Base-by-base conservation (phyloP, 2,329 filamentous ascomycete species). In the Monosporascus sp. region DNA sequence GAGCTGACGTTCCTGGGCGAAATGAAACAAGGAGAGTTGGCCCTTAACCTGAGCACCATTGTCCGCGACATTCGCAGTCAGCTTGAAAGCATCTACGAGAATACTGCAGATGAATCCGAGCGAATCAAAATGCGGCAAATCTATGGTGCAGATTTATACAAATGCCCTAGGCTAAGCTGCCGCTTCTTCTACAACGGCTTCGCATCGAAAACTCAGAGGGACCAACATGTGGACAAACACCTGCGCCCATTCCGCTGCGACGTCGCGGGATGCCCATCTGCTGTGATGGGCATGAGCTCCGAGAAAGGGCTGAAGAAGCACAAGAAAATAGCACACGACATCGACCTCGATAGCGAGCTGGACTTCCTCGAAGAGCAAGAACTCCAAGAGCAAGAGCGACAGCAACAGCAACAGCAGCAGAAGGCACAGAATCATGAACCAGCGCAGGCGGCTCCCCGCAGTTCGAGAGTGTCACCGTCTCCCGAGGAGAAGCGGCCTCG, bases 181-280 rank as follows among this genome's bases (percentile, higher is more conserved):
- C 66, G 58, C 36, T 72, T 70, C 56, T 76, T 75, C 53, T 66
- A 70, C 27, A 63, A 73, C 48, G 73, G 74, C 0, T 76, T 75
- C 54, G 50, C 57, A 4, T 66, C 67, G 31, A 51, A 49, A 0
- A 55, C 56, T 46, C 49, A 56, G 17, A 60, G 68, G n/a, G 66
- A 74, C 6, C 44, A 63, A 8, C 72, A 75, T 52, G 50, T 70
- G 36, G 58, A 62, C 24, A 57, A 65, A 3, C 73, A 76, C 50
- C 60, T 67, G 3, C 65, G 68, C 7, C 71, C 71, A 0, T 73
- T 64, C 48, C 60, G 61, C 14, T 75, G 73, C 54, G 59, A 63
- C 5, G 58, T 63, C 17, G 22, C 18, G 5, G 48, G 48, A 7
- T 50, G 48, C 20, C 15, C 35, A 8, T 41, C 7, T 20, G 43